Conservation (phyloP, 2,329 filamentous ascomycete species). For the Zymoseptoria crescenta region DNA sequence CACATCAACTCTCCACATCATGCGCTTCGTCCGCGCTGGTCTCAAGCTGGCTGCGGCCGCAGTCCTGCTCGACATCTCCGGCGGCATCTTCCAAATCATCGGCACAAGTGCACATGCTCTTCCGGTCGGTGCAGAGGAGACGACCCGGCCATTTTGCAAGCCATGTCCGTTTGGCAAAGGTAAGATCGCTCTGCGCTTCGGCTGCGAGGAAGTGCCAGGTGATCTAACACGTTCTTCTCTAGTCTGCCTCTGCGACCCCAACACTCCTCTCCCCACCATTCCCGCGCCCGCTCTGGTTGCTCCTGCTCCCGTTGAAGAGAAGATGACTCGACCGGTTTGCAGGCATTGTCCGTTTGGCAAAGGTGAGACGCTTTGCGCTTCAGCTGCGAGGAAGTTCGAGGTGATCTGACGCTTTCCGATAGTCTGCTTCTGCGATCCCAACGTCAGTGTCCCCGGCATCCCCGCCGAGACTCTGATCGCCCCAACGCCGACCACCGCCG, state of each 20-base stretch:
- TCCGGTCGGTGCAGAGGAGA: not conserved
- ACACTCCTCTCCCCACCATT: not conserved
- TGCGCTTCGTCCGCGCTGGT: not conserved
- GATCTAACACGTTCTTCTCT: not conserved
- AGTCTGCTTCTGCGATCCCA: slow-evolving; percentile 1
- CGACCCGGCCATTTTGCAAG: not conserved
- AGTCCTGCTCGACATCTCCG: not conserved
- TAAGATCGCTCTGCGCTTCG: not conserved
- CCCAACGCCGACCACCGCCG: not conserved
- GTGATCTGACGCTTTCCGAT: not conserved
- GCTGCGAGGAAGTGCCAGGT: not conserved
- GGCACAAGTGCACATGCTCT: not conserved
- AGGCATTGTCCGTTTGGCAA: not conserved
- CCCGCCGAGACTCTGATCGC: not conserved
- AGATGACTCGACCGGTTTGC: not conserved
- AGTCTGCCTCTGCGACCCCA: not conserved
- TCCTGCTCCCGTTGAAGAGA: no score
- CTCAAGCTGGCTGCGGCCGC: not conserved
- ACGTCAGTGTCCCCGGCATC: not conserved
- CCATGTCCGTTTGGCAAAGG: not conserved
- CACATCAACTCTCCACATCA: not conserved
- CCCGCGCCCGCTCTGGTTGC: not conserved
- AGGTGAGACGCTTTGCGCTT: not conserved
- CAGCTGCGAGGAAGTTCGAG: not conserved
- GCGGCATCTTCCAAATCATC: not conserved